phyloP scores from a whole-genome alignment of 2,329 filamentous ascomycete species.

The Ciborinia camelliae region DNA sequence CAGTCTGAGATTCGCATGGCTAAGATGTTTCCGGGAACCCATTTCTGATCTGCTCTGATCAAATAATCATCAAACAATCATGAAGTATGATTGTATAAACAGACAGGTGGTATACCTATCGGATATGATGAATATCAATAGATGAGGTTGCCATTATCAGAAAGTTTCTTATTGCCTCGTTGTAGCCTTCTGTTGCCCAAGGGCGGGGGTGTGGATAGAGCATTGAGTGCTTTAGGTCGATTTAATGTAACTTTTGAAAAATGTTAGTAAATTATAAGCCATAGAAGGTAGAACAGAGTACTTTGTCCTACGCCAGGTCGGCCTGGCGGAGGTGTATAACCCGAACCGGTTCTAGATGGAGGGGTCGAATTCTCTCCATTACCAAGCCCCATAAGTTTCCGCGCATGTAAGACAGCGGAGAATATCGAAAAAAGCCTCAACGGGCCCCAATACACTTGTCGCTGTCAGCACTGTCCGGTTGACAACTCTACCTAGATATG shows the following conservation, averaged over 20 bases:
- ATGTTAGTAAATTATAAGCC: constrained; percentile 8
- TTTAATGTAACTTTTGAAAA: constrained; percentile 72
- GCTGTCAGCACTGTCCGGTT: too few relatives aligned
- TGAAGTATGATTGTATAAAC: background rate
- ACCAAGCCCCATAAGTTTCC: constrained; percentile 51
- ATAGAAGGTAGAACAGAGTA: constrained; percentile 41
- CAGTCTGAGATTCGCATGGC: background rate
- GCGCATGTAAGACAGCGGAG: constrained; percentile 65
- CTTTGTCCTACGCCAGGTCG: constrained; percentile 85
- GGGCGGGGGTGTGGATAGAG: constrained; percentile 82
- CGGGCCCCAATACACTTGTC: too few relatives aligned
- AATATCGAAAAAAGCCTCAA: too few relatives aligned
- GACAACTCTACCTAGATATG: too few relatives aligned
- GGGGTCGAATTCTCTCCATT: constrained; percentile 26
- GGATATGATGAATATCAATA: background rate
- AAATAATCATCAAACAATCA: too few relatives aligned
- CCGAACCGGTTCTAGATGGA: constrained; percentile 26
- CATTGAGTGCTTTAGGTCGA: constrained; percentile 93
- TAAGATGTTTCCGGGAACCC: background rate
- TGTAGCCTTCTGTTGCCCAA: too few relatives aligned
- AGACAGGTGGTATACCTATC: background rate
- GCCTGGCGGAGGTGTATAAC: constrained; percentile 27
- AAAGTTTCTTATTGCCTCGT: background rate
- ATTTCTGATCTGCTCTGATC: background rate
- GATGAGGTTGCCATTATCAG: constrained; percentile 1